Base-by-base conservation (phyloP, 345 rosid species). In the Euphorbia peplus region DNA sequence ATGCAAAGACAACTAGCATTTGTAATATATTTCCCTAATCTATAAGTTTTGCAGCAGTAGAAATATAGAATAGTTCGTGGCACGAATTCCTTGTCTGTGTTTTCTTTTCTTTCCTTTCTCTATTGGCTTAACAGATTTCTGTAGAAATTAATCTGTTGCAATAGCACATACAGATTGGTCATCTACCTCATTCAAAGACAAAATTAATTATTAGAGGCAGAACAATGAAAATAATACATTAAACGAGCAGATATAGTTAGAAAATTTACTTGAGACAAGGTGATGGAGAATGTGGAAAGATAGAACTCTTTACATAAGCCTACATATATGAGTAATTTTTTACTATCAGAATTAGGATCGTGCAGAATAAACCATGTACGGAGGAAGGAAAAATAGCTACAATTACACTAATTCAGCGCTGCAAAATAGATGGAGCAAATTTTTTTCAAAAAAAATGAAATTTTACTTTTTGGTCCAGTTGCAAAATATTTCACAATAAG, bases 271-370 rank as follows among this genome's bases (percentile, higher is more conserved):
- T 86, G 77, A 91, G 95, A 71, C 87, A 84, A 60, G 97, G 77
- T 76, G 91, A 74, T 58, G 98, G 99, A 65, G 98, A 87, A 67
- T 91, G 87, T 18, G 96, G 96, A 67, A 90, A 82, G 13, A 75
- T 64, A 25, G 87, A 71, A 67, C 92, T 90, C 81, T 83, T 95
- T 83, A 90, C 89, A 73, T 84, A 95, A 64, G 69, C 95, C 99
- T 95, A 70, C 61, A 79, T 8, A 30, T 55, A 48, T 37, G 74
- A 63, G 35, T 16, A 32, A 13, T 59, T n/a, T 16, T 29, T 11
- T 30, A 25, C 16, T 56, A 59, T 69, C 35, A 74, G 72, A 71
- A 67, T n/a, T 18, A 15, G 21, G 19, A 14, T 4, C 24, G 13
- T 4, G 15, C 25, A 26, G 10, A 10, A 62, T 51, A 42, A 39